Conservation (phyloP, 805 yeast species). For the Limtongia smithiae region DNA sequence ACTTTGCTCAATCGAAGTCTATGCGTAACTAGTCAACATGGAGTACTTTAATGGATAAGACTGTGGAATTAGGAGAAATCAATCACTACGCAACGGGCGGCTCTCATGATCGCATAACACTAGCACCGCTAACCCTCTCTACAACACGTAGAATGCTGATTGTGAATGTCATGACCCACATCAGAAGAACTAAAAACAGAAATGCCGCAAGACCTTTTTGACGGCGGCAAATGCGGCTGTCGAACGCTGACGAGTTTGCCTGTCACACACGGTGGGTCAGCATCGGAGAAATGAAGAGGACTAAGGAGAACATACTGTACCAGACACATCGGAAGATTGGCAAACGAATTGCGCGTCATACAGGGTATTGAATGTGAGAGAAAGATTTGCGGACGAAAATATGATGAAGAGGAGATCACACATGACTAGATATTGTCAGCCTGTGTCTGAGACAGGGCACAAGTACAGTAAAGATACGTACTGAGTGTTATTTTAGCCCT, state of each 20-base stretch:
- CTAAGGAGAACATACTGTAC: neutral
- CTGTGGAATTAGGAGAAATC: too few relatives aligned
- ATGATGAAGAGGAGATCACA: slow-evolving; percentile 84
- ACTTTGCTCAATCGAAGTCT: too few relatives aligned
- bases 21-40: too few relatives aligned
- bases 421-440: slow-evolving; percentile 48
- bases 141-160: slow-evolving; percentile 57
- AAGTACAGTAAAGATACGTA: slow-evolving; percentile 5
- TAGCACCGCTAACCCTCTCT: slow-evolving; percentile 24
- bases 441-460: neutral
- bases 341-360: slow-evolving; percentile 84
- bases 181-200: slow-evolving; percentile 64
- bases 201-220: slow-evolving; percentile 78
- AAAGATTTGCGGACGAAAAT: slow-evolving; percentile 80
- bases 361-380: slow-evolving; percentile 79
- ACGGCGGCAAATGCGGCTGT: slow-evolving; percentile 56
- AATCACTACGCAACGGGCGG: too few relatives aligned
- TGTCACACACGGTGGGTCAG: neutral
- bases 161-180: slow-evolving; percentile 84
- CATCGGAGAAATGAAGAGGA: neutral
- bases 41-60: too few relatives aligned
- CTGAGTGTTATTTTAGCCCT: slow-evolving; percentile 71
- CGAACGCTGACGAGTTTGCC: slow-evolving; percentile 6
- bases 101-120: too few relatives aligned
- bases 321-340: slow-evolving; percentile 17